Conservation (phyloP, 1,284 basidiomycete genomes). For the Stereum hirsutum region DNA sequence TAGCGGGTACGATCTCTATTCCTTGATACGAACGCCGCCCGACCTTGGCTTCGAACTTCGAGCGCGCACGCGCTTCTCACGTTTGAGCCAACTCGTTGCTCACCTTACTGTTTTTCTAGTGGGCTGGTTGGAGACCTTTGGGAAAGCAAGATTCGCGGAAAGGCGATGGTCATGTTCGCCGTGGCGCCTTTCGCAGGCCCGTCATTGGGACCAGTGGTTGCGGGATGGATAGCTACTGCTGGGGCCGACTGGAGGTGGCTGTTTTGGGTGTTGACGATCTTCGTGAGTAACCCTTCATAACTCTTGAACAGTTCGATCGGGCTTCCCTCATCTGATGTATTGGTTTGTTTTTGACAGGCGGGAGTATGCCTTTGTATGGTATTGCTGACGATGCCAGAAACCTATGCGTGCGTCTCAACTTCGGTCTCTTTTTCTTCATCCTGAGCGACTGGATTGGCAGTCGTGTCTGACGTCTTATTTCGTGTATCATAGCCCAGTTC, state of each 20-base stretch:
- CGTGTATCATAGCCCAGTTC: slow-evolving; percentile 32
- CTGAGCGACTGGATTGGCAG: too few relatives aligned
- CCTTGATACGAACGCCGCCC: too few relatives aligned
- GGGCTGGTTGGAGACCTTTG: slow-evolving; percentile 25
- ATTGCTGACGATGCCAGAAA: slow-evolving; percentile 70
- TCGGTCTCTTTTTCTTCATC: neutral
- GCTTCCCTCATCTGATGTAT: too few relatives aligned
- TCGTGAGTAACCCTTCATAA: slow-evolving; percentile 43
- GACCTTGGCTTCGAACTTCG: too few relatives aligned
- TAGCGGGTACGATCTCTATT: slow-evolving; percentile 17
- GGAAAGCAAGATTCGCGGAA: slow-evolving; percentile 25
- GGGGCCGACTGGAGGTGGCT: slow-evolving; percentile 63
- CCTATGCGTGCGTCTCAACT: slow-evolving; percentile 38
- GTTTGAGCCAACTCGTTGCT: neutral
- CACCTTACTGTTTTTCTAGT: slow-evolving; percentile 9
- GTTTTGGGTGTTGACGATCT: slow-evolving; percentile 69
- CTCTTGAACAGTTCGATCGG: too few relatives aligned
- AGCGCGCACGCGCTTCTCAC: neutral
- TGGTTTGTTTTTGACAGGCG: slow-evolving; percentile 17
- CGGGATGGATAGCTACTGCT: slow-evolving; percentile 19
- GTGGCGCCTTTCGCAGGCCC: slow-evolving; percentile 74
- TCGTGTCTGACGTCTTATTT: neutral
- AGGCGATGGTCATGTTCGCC: slow-evolving; percentile 24
- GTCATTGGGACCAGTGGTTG: slow-evolving; percentile 21
- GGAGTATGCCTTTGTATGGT: slow-evolving; percentile 39